Evolutionary conservation across 305 asterid species (phyloP).

Genomic region (Fraxinus platypoda): DNA sequence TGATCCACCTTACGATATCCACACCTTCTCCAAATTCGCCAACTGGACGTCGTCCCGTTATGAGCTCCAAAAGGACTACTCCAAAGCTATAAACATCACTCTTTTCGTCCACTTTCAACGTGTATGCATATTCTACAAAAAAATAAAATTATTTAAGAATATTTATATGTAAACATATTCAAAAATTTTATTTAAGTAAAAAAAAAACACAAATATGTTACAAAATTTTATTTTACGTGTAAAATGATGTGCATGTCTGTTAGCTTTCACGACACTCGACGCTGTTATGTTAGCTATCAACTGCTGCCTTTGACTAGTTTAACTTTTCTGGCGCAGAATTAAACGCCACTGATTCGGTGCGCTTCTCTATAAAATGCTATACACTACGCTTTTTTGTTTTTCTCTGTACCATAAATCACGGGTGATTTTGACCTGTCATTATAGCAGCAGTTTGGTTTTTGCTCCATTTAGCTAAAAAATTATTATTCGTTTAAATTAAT

Average conservation of each 20-base stretch:
- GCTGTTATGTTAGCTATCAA: conserved; percentile 14
- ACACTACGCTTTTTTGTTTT: not conserved
- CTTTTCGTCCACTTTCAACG: conserved; percentile 45
- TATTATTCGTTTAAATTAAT: not conserved
- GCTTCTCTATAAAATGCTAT: conserved; percentile 42
- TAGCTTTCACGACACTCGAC: conserved; percentile 30
- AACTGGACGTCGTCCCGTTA: conserved; percentile 45
- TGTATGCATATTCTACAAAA: conserved; percentile 47
- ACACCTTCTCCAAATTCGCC: conserved; percentile 51
- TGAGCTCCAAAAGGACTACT: conserved; percentile 41
- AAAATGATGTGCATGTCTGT: conserved; percentile 19
- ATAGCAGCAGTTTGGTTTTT: not conserved
- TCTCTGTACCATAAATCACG: conserved; percentile 21
- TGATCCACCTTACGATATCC: conserved; percentile 64
- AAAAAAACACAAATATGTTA: not conserved
- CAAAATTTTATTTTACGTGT: not conserved
- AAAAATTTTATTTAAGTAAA: not conserved
- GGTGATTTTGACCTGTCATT: not conserved
- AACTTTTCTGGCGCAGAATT: conserved; percentile 15
- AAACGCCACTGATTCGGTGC: conserved; percentile 18
- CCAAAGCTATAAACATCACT: conserved; percentile 53
- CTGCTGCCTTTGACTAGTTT: not conserved
- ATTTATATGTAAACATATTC: not conserved
- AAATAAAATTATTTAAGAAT: not conserved
- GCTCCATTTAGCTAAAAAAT: not conserved